Percentiles rank a stretch among this genome's conserved stretches.
Evolutionary conservation across 176 grass and related monocot genomes (phyloP).

Genomic region (Musa itinerans): DNA sequence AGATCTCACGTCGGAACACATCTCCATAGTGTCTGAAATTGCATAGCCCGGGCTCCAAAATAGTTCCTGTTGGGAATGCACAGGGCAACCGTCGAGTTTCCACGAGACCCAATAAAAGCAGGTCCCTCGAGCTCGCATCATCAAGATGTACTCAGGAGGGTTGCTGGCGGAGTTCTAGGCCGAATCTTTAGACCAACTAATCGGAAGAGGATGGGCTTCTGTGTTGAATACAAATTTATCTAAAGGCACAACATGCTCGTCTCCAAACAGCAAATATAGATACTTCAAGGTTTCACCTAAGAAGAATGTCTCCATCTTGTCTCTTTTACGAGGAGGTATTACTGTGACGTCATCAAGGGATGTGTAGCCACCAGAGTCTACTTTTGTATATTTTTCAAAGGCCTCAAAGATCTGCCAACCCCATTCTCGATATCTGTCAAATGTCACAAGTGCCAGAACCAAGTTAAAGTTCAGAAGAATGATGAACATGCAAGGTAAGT

Average conservation of each 20-base stretch:
- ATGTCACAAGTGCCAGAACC: neutral
- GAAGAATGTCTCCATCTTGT: conserved; percentile 96
- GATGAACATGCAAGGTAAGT: neutral
- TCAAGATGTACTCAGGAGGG: neutral
- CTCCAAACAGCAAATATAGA: conserved; percentile 88
- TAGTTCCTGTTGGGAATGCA: neutral
- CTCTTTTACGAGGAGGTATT: conserved; percentile 70
- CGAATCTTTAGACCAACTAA: conserved; percentile 24
- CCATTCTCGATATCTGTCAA: conserved; percentile 84
- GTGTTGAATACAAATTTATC: conserved; percentile 91
- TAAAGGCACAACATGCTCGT: conserved; percentile 68
- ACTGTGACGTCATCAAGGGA: conserved; percentile 91
- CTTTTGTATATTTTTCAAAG: conserved; percentile 88
- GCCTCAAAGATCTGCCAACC: conserved; percentile 96
- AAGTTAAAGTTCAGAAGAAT: conserved; percentile 5
- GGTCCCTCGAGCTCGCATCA: neutral
- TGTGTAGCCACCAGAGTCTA: conserved; percentile 82
- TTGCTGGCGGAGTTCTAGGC: neutral
- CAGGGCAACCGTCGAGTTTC: neutral
- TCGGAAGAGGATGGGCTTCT: conserved; percentile 88
- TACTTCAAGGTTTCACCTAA: conserved; percentile 82
- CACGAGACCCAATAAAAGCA: neutral
- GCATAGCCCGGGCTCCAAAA: neutral
- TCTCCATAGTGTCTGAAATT: neutral
- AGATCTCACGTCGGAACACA: neutral